Base-by-base conservation (phyloP, 768 basidiomycete genomes). In the Rossbeevera mucosa region DNA sequence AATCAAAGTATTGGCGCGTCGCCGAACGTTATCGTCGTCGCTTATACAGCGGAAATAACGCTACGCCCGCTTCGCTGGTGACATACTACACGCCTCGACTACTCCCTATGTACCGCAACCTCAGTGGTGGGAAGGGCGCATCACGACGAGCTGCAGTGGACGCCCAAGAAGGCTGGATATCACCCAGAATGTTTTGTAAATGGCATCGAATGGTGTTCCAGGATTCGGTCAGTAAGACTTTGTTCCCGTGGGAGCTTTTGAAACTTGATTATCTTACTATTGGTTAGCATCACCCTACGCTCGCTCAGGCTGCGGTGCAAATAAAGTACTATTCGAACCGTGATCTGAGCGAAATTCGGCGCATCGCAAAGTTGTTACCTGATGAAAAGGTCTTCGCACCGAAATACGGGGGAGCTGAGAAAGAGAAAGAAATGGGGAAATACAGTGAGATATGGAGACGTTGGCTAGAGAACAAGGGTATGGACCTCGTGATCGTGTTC, bases 151-250 rank as follows among this genome's bases (percentile, higher is more conserved):
- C 8, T 11, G 58, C 62, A 20, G 47, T 52, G 18, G 64, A 65
- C 16, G 56, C 52, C 4, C 56, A 21, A 14, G 68, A 64, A 36
- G 63, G 66, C 40, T 51, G 61, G 22, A 53, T 77, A 29, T 65
- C 74, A 2, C 60, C 71, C 9, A 66, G 54, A 40, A 62, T 60
- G 9, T 72, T 73, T 53, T 75, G 72, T 51, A 78, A 77, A 56
- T 78, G 76, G 77, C 75, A 78, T 48, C 62, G 71, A 11, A 74
- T 78, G 71, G 74, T 76, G 21, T 76, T 72, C 47, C 70, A 58
- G 18, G 65, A 69, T 16, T 55, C 71, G 58, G 77, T 78, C 50
- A 60, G 74, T 59, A n/a, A 12, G n/a, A 1, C 8, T 44, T 21
- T 25, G 43, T 28, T 53, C n/a, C 13, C 31, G n/a, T 21, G 4